phyloP scores from a whole-genome alignment of 768 basidiomycete genomes.

The Ramaria rubella region DNA sequence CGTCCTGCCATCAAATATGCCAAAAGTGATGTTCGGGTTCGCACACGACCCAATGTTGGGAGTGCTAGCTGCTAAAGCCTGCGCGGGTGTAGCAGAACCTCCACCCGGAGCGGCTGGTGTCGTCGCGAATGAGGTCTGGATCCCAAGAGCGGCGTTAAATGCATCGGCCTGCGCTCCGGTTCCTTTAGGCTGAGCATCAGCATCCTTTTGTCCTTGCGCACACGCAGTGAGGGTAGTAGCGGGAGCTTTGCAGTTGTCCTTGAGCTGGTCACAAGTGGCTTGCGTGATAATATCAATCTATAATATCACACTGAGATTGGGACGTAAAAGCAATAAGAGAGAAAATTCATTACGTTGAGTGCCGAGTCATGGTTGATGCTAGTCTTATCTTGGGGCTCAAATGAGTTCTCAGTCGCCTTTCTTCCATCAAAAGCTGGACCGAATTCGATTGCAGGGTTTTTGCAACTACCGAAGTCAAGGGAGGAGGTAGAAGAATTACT shows the following conservation, averaged over 20 bases:
- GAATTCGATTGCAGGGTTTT: no score
- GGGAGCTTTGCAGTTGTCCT: not conserved
- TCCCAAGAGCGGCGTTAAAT: constrained; percentile 55
- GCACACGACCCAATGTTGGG: not conserved
- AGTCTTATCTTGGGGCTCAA: not conserved
- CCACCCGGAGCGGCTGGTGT: constrained; percentile 28
- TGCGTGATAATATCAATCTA: not conserved
- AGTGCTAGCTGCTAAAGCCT: not conserved
- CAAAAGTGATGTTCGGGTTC: not conserved
- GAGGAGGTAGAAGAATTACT: no score
- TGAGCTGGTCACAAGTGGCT: not conserved
- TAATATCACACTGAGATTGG: not conserved
- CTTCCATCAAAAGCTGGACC: no score
- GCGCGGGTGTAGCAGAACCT: not conserved
- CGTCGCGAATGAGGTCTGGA: constrained; percentile 43
- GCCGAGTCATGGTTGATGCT: not conserved
- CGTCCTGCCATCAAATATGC: no score
- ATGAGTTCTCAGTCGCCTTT: not conserved
- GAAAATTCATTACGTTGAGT: not conserved
- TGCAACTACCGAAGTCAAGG: no score
- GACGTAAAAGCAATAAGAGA: not conserved
- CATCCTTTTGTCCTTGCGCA: not conserved
- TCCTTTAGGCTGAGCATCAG: constrained; percentile 16
- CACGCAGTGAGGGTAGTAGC: not conserved
- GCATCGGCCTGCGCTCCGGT: constrained; percentile 57